Evolutionary conservation across 805 yeast species (phyloP).

Genomic region (Lachancea meyersii): DNA sequence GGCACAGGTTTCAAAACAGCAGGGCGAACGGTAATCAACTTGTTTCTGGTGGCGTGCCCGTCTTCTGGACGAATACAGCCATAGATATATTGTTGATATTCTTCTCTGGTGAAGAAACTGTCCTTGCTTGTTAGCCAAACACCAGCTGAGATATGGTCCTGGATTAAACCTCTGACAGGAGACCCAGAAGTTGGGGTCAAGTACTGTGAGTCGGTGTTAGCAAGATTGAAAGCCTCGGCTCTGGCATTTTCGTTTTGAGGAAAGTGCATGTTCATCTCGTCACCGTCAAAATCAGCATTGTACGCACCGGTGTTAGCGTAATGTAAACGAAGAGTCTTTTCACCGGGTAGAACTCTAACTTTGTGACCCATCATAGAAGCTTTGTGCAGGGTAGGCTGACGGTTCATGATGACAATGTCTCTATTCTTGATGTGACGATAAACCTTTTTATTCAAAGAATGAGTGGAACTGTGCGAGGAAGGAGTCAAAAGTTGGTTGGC

Average conservation of each 20-base stretch:
- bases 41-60: conserved; percentile 76
- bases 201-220: conserved; percentile 96
- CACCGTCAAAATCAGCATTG: conserved; percentile 99
- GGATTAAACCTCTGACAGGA: conserved; percentile 97
- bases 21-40: conserved; percentile 79
- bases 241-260: conserved; percentile 97
- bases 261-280: conserved; percentile 99
- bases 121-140: conserved; percentile 96
- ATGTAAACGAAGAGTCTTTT: conserved; percentile 91
- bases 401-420: conserved; percentile 95
- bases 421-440: conserved; percentile 89
- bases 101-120: conserved; percentile 80
- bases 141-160: conserved; percentile 98
- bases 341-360: conserved; percentile 94
- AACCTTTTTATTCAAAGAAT: conserved; percentile 81
- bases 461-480: conserved; percentile 47
- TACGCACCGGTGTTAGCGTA: conserved; percentile 99
- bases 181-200: conserved; percentile 97
- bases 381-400: conserved; percentile 98
- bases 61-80: conserved; percentile 96
- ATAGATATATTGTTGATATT: conserved; percentile 88
- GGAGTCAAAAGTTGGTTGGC: conserved; percentile 96
- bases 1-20: conserved; percentile 80
- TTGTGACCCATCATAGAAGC: conserved; percentile 99
- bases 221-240: conserved; percentile 91